Evolutionary conservation across 2,329 filamentous ascomycete genomes (phyloP).

Genomic region (Coniochaeta pulveracea): DNA sequence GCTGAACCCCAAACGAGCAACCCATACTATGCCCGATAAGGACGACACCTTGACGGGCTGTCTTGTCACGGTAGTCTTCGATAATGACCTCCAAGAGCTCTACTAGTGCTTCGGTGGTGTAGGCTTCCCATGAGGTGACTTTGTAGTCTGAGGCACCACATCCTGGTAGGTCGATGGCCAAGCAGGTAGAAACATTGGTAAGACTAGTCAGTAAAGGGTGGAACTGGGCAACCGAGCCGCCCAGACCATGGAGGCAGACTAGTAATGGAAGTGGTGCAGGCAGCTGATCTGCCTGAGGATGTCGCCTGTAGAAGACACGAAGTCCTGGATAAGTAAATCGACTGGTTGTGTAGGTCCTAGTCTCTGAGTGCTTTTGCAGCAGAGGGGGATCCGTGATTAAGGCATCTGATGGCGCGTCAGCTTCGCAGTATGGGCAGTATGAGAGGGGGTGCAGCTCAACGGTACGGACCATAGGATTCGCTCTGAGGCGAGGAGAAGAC

Average conservation of each 20-base stretch:
- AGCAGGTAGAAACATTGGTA: slow-evolving; percentile 70
- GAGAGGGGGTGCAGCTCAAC: background rate
- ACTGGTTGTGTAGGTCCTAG: slow-evolving; percentile 61
- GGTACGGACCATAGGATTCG: background rate
- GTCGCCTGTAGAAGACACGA: slow-evolving; percentile 72
- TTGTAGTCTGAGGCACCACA: slow-evolving; percentile 72
- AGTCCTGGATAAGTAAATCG: slow-evolving; percentile 62
- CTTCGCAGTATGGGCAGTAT: background rate
- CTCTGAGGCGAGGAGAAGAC: slow-evolving; percentile 1
- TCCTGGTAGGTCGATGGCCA: slow-evolving; percentile 83
- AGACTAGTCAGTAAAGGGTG: slow-evolving; percentile 70
- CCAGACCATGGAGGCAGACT: slow-evolving; percentile 86
- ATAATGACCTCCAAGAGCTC: slow-evolving; percentile 68
- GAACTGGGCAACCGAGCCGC: slow-evolving; percentile 87
- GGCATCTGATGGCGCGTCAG: slow-evolving; percentile 18
- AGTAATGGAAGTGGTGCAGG: slow-evolving; percentile 70
- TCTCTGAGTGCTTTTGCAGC: slow-evolving; percentile 63
- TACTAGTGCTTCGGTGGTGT: slow-evolving; percentile 62
- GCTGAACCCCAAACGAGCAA: slow-evolving; percentile 60
- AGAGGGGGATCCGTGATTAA: slow-evolving; percentile 63
- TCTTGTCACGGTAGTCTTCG: slow-evolving; percentile 56
- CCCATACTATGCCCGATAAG: slow-evolving; percentile 88
- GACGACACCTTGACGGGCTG: slow-evolving; percentile 58
- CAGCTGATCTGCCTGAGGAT: slow-evolving; percentile 73
- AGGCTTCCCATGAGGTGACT: slow-evolving; percentile 63